Conservation (phyloP, 1,139 yeast genomes). For the Scheffersomyces stambukii region DNA sequence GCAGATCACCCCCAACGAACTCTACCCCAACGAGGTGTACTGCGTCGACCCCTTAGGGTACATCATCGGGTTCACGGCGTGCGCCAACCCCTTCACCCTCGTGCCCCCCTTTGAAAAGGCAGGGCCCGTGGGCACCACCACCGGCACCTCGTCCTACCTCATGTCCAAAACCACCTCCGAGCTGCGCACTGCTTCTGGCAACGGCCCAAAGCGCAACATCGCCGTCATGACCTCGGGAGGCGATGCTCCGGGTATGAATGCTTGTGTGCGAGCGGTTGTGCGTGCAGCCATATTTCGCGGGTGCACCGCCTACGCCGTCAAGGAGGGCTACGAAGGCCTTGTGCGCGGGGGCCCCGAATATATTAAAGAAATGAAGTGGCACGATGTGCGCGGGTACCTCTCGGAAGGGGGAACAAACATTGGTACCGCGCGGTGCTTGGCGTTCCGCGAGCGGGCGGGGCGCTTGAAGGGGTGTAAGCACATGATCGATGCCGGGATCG, state of each 20-base stretch:
- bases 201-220: conserved; percentile 35
- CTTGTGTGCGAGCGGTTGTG: conserved; percentile 75
- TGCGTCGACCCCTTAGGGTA: conserved; percentile 66
- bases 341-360: conserved; percentile 61
- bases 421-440: conserved; percentile 76
- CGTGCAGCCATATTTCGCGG: conserved; percentile 69
- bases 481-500: conserved; percentile 68
- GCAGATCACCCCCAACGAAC: conserved; percentile 55
- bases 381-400: conserved; percentile 71
- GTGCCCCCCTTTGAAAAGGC: conserved; percentile 34
- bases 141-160: conserved; percentile 6
- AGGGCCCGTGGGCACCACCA: conserved; percentile 5
- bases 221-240: conserved; percentile 90
- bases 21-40: conserved; percentile 65
- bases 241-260: conserved; percentile 86
- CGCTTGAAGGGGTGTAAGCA: conserved; percentile 64
- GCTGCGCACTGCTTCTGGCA: conserved; percentile 10
- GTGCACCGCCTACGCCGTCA: conserved; percentile 68
- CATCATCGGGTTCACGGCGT: conserved; percentile 62
- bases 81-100: conserved; percentile 54
- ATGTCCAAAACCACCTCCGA: conserved; percentile 13
- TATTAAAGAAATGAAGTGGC: conserved; percentile 68
- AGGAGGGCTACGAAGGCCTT: conserved; percentile 77
- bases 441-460: conserved; percentile 65
- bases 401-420: conserved; percentile 77